Evolutionary conservation across 768 basidiomycete genomes (phyloP).

Genomic region (Mycena vitilis): DNA sequence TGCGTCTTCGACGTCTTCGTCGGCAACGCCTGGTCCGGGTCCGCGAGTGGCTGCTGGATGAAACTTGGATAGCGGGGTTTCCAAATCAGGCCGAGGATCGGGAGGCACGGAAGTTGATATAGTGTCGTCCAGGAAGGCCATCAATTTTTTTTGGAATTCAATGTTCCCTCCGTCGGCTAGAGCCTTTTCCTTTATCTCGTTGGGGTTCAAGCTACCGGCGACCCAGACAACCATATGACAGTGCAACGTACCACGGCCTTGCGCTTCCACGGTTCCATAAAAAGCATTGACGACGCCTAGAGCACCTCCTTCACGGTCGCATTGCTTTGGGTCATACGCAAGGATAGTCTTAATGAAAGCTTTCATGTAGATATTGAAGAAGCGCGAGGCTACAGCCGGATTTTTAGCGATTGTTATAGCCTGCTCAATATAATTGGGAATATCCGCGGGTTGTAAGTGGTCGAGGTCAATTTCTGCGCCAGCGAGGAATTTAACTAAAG

Average conservation of each 20-base stretch:
- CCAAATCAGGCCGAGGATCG: neutral
- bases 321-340: neutral
- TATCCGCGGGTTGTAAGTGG: neutral
- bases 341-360: constrained; percentile 10
- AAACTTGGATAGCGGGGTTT: neutral
- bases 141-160: constrained; percentile 10
- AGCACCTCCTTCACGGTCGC: constrained; percentile 14
- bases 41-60: constrained; percentile 23
- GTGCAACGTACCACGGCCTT: constrained; percentile 26
- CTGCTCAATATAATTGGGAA: constrained; percentile 17
- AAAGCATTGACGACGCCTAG: constrained; percentile 20
- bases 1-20: neutral
- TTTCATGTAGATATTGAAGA: constrained; percentile 25
- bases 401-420: constrained; percentile 6
- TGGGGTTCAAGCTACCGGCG: constrained; percentile 15
- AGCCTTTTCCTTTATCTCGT: constrained; percentile 16
- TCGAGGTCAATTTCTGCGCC: constrained; percentile 9
- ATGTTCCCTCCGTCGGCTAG: neutral
- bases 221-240: constrained; percentile 28
- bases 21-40: neutral
- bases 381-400: neutral
- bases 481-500: constrained; percentile 11
- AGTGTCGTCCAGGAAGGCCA: constrained; percentile 26
- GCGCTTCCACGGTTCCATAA: constrained; percentile 27
- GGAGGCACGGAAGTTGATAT: constrained; percentile 12